Evolutionary conservation across 1,284 basidiomycete genomes (phyloP).

Genomic region (Fomes fomentarius): DNA sequence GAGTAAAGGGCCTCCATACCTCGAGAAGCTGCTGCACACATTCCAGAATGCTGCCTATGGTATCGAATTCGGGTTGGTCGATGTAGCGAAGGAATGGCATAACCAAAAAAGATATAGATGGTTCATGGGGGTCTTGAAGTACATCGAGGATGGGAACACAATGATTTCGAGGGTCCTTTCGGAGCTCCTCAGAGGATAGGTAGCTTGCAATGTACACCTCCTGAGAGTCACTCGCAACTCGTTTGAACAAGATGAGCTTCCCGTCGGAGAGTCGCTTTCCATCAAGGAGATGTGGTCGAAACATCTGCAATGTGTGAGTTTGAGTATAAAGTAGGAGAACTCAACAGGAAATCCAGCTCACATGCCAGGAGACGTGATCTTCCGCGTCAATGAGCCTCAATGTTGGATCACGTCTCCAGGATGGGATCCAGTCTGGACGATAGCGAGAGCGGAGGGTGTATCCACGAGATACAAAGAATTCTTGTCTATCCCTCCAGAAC

Average conservation of each 20-base stretch:
- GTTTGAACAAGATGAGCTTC: constrained; percentile 31
- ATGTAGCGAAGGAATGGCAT: constrained; percentile 34
- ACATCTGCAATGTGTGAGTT: constrained; percentile 19
- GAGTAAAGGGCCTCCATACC: constrained; percentile 16
- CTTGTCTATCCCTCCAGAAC: not conserved
- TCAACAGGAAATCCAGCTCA: no score
- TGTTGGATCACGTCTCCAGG: not conserved
- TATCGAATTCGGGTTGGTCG: constrained; percentile 27
- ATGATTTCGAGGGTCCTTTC: constrained; percentile 33
- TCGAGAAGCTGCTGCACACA: constrained; percentile 32
- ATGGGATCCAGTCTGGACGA: not conserved
- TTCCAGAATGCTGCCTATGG: constrained; percentile 30
- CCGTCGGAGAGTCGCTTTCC: constrained; percentile 31
- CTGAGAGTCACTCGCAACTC: constrained; percentile 13
- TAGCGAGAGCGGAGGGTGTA: not conserved
- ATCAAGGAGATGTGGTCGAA: constrained; percentile 27
- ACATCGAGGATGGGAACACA: constrained; percentile 37
- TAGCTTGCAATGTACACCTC: constrained; percentile 27
- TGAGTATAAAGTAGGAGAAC: no score
- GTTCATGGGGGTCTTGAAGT: constrained; percentile 24
- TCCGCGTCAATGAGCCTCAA: not conserved
- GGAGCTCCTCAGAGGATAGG: constrained; percentile 15
- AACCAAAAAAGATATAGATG: constrained; percentile 27
- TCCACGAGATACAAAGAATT: not conserved
- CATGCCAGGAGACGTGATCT: not conserved